phyloP scores from a whole-genome alignment of 306 rosid species.

The Sicyos edulis region DNA sequence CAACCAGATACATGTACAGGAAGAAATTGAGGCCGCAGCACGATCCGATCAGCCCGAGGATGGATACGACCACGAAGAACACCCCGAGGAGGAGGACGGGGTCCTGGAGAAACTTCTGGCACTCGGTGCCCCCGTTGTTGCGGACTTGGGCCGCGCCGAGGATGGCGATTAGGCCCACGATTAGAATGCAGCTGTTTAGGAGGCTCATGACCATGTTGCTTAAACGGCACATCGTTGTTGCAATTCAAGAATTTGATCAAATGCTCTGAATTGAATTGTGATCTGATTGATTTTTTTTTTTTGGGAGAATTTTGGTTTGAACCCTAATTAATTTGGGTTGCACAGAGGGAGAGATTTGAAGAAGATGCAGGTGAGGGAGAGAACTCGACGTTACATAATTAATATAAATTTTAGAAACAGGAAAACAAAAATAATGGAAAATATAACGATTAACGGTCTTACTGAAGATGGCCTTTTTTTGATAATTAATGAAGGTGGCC shows the following conservation, averaged over 20 bases:
- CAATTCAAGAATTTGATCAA: no score
- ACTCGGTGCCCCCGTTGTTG: constrained; percentile 38
- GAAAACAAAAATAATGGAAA: no score
- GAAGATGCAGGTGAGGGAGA: neutral
- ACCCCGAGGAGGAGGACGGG: constrained; percentile 50
- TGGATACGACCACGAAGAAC: constrained; percentile 41
- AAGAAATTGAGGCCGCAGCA: constrained; percentile 40
- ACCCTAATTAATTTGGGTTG: neutral
- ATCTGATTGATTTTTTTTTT: no score
- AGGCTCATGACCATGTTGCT: constrained; percentile 53
- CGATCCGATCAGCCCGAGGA: constrained; percentile 55
- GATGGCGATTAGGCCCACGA: constrained; percentile 46
- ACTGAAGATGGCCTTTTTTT: no score
- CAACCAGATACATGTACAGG: constrained; percentile 43
- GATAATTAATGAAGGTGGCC: no score
- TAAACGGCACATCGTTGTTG: constrained; percentile 35
- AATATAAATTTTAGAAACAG: no score
- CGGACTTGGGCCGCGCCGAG: constrained; percentile 34
- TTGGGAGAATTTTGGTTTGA: no score
- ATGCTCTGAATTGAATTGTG: no score
- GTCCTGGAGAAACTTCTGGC: constrained; percentile 48
- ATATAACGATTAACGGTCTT: no score
- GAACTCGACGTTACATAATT: neutral
- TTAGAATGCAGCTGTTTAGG: constrained; percentile 45
- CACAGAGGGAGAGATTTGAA: neutral